phyloP scores from a whole-genome alignment of 805 yeast species.

The Wickerhamomyces subpelliculosus region DNA sequence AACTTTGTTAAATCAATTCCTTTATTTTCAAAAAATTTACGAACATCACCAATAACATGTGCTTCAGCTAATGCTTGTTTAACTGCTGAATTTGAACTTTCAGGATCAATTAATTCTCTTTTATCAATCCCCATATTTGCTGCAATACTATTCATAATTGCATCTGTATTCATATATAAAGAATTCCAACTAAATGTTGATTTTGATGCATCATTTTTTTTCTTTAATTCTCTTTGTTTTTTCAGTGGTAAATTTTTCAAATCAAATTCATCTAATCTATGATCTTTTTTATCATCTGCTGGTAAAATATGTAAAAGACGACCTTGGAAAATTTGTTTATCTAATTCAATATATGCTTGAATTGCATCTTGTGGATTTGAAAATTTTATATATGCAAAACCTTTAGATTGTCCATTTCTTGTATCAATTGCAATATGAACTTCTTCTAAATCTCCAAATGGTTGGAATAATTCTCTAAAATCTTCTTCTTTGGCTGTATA shows the following conservation, averaged over 20 bases:
- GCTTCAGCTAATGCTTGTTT: slow-evolving; percentile 98
- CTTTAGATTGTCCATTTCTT: slow-evolving; percentile 85
- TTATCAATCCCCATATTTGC: slow-evolving; percentile 74
- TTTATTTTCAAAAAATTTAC: slow-evolving; percentile 75
- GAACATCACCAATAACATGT: slow-evolving; percentile 85
- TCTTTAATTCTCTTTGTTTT: slow-evolving; percentile 79
- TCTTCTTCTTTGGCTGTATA: slow-evolving; percentile 79
- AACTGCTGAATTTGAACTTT: slow-evolving; percentile 82
- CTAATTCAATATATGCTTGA: slow-evolving; percentile 63
- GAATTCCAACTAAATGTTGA: slow-evolving; percentile 94
- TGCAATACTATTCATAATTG: slow-evolving; percentile 88
- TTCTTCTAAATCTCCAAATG: slow-evolving; percentile 73
- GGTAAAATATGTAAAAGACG: slow-evolving; percentile 85
- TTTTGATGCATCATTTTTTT: slow-evolving; percentile 78
- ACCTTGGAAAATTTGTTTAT: slow-evolving; percentile 90
- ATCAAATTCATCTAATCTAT: slow-evolving; percentile 84
- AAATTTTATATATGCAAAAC: slow-evolving; percentile 82
- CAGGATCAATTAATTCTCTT: slow-evolving; percentile 81
- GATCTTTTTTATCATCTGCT: slow-evolving; percentile 75
- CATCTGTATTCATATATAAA: slow-evolving; percentile 82
- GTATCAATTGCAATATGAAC: slow-evolving; percentile 91
- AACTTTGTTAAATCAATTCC: slow-evolving; percentile 82
- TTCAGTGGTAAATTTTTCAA: slow-evolving; percentile 86
- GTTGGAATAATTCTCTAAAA: slow-evolving; percentile 53
- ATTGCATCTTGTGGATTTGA: slow-evolving; percentile 66